phyloP scores from a whole-genome alignment of 2,329 filamentous ascomycete species.

The Diaporthe velutina region DNA sequence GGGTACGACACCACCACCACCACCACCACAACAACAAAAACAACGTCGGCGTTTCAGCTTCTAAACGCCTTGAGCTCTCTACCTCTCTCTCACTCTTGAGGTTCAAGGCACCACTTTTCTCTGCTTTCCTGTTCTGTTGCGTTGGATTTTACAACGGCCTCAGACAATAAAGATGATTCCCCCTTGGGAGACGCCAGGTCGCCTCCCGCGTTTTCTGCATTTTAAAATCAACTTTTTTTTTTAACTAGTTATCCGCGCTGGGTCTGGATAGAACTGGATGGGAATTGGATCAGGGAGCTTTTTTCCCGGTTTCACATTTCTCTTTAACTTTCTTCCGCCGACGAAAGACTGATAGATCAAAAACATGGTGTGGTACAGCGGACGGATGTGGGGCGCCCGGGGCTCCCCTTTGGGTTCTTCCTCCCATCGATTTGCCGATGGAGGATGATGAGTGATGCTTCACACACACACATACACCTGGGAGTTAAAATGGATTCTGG shows the following conservation, averaged over 20 bases:
- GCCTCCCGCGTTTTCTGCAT: slow-evolving; percentile 30
- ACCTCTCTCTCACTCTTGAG: not conserved
- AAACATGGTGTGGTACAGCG: slow-evolving; percentile 27
- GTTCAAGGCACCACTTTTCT: slow-evolving; percentile 5
- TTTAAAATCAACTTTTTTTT: not conserved
- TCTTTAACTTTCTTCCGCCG: slow-evolving; percentile 19
- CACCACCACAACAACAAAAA: not conserved
- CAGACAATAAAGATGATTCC: slow-evolving; percentile 36
- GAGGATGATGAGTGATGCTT: slow-evolving; percentile 31
- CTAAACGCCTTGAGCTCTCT: slow-evolving; percentile 18
- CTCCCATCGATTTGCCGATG: not conserved
- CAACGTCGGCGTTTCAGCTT: slow-evolving; percentile 34
- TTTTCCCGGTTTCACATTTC: not conserved
- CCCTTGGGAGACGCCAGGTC: slow-evolving; percentile 34
- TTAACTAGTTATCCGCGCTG: not conserved
- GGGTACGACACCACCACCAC: slow-evolving; percentile 19
- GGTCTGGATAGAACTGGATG: slow-evolving; percentile 27
- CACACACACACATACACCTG: slow-evolving; percentile 25
- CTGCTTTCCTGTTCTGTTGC: slow-evolving; percentile 26
- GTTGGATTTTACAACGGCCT: not conserved
- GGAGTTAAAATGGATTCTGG: slow-evolving; percentile 36
- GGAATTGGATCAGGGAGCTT: slow-evolving; percentile 3
- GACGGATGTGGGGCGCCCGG: not conserved
- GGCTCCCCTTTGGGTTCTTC: not conserved
- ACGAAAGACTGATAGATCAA: slow-evolving; percentile 34